phyloP scores from a whole-genome alignment of 441 rosid species.

The Populus hybrid region DNA sequence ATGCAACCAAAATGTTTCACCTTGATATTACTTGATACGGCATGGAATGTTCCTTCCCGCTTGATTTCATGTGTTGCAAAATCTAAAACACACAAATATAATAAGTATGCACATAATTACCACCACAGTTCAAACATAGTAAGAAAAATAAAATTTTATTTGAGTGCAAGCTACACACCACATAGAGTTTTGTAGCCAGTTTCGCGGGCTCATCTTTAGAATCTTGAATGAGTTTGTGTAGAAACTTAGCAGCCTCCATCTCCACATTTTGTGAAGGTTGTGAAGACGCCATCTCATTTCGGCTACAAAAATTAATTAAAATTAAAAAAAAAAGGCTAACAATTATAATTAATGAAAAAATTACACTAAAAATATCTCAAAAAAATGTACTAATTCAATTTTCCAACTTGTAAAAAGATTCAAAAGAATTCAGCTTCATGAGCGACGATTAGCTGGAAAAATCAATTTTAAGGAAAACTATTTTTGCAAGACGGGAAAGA shows the following conservation, averaged over 20 bases:
- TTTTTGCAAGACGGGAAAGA: background rate
- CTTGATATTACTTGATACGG: constrained; percentile 99
- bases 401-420: background rate
- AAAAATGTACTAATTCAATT: background rate
- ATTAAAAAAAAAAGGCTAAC: background rate
- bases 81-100: constrained; percentile 50
- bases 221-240: constrained; percentile 97
- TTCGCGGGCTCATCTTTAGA: constrained; percentile 96
- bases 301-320: constrained; percentile 14
- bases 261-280: constrained; percentile 84
- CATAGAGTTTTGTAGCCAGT: constrained; percentile 93
- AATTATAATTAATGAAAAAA: background rate
- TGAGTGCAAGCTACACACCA: constrained; percentile 46
- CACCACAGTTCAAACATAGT: constrained; percentile 13
- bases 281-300: constrained; percentile 65
- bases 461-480: background rate
- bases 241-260: constrained; percentile 99
- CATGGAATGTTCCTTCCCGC: constrained; percentile 99
- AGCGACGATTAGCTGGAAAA: background rate
- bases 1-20: constrained; percentile 32
- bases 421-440: background rate
- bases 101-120: constrained; percentile 10
- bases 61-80: constrained; percentile 94
- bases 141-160: constrained; percentile 5
- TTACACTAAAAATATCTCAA: background rate